phyloP scores from a whole-genome alignment of 2,329 filamentous ascomycete species.

The Penicillium sp. region DNA sequence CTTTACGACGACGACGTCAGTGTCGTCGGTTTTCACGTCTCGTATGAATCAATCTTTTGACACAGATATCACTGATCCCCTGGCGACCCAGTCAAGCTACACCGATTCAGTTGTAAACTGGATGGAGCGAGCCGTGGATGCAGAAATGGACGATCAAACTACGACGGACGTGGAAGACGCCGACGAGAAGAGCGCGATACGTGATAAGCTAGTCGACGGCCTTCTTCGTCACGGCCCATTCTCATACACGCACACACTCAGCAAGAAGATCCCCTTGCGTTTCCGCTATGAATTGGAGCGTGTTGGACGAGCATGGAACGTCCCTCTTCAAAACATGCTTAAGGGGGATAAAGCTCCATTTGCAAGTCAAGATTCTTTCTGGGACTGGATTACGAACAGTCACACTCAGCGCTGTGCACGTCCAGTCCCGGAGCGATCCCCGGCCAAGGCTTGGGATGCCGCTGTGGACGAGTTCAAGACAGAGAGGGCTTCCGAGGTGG shows the following conservation, averaged over 20 bases:
- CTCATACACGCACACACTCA: constrained; percentile 27
- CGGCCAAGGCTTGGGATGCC: constrained; percentile 35
- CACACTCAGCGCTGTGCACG: constrained; percentile 27
- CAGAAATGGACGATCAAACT: neutral
- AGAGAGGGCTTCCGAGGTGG: constrained; percentile 38
- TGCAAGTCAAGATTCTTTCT: constrained; percentile 34
- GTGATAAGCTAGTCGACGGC: constrained; percentile 29
- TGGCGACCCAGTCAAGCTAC: constrained; percentile 28
- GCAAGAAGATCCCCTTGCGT: constrained; percentile 32
- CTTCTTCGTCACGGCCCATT: constrained; percentile 41
- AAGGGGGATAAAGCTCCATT: constrained; percentile 24
- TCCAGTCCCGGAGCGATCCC: constrained; percentile 35
- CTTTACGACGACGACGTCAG: constrained; percentile 25
- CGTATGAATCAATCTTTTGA: constrained; percentile 28
- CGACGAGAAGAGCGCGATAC: constrained; percentile 14
- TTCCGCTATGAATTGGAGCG: constrained; percentile 43
- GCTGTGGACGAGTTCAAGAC: constrained; percentile 36
- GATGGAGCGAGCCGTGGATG: constrained; percentile 15
- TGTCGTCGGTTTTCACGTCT: constrained; percentile 21
- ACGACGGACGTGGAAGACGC: neutral
- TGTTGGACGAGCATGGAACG: constrained; percentile 32
- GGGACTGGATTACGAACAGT: constrained; percentile 30
- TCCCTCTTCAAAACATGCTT: constrained; percentile 33
- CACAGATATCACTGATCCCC: constrained; percentile 31
- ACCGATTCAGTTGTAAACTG: constrained; percentile 29